Percentiles rank a stretch among this genome's conserved stretches.
Evolutionary conservation across 306 rosid genomes (phyloP).

Genomic region (Ochetophila trinervis): DNA sequence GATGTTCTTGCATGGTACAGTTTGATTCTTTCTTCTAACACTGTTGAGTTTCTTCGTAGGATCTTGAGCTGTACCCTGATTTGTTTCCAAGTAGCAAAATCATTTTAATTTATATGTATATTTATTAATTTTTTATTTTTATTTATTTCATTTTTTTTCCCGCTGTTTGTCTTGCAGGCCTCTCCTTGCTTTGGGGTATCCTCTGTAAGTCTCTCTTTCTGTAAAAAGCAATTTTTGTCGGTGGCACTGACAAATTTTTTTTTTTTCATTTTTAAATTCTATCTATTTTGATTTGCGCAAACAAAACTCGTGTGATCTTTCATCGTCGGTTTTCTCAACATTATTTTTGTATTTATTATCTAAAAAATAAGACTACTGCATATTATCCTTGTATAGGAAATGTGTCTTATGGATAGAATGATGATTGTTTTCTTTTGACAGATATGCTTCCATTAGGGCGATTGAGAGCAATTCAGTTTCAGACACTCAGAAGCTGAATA

Average conservation of each 20-base stretch:
- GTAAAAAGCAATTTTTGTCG: not conserved
- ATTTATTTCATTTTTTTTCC: too few relatives aligned
- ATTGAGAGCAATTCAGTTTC: slow-evolving; percentile 39
- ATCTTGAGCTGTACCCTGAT: not conserved
- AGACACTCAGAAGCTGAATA: slow-evolving; percentile 43
- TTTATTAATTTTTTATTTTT: not conserved
- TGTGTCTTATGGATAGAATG: not conserved
- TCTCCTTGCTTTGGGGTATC: slow-evolving; percentile 51
- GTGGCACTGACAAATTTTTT: not conserved
- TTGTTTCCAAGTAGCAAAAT: not conserved
- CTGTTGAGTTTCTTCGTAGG: not conserved
- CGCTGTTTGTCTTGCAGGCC: slow-evolving; percentile 40
- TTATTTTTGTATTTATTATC: not conserved
- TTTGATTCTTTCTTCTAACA: not conserved
- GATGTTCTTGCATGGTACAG: slow-evolving; percentile 43
- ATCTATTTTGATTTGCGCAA: not conserved
- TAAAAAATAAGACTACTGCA: not conserved
- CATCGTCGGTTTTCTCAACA: too few relatives aligned
- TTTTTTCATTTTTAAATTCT: not conserved
- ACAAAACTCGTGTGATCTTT: not conserved
- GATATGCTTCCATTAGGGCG: slow-evolving; percentile 56
- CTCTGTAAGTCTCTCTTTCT: slow-evolving; percentile 44
- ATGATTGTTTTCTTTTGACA: slow-evolving; percentile 17
- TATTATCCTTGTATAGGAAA: not conserved
- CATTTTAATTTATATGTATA: too few relatives aligned